Evolutionary conservation across 495 filamentous ascomycete genomes (phyloP).

Genomic region (Xylona heveae): DNA sequence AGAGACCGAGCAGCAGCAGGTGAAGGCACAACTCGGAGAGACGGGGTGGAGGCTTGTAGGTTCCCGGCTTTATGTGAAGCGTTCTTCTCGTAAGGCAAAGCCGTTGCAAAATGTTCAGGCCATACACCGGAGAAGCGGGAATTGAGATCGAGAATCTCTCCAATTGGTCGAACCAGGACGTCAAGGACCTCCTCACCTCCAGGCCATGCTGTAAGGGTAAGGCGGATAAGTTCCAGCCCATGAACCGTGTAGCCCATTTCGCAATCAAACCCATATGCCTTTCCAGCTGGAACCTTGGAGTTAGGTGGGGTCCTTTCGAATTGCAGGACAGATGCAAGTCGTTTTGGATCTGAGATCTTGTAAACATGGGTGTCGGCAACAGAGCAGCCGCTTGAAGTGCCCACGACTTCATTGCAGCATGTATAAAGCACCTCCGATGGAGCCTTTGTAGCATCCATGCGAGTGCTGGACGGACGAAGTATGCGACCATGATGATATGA

Average conservation of each 20-base stretch:
- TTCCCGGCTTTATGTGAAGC: constrained; percentile 3
- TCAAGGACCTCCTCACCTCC: constrained; percentile 53
- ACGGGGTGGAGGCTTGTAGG: constrained; percentile 5
- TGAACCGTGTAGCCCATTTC: constrained; percentile 90
- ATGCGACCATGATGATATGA: constrained; percentile 52
- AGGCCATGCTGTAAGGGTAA: constrained; percentile 80
- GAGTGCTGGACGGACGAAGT: constrained; percentile 26
- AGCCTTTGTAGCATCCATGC: constrained; percentile 23
- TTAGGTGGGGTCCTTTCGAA: constrained; percentile 54
- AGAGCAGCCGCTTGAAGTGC: constrained; percentile 51
- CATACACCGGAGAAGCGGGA: constrained; percentile 72
- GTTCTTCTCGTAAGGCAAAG: constrained; percentile 31
- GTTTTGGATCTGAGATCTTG: constrained; percentile 54
- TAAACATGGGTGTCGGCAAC: constrained; percentile 59
- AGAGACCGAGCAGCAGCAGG: constrained; percentile 50
- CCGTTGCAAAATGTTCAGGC: constrained; percentile 48
- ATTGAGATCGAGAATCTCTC: constrained; percentile 76
- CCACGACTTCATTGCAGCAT: constrained; percentile 58
- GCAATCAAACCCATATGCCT: constrained; percentile 64
- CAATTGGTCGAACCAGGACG: constrained; percentile 64
- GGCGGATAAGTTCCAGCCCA: constrained; percentile 70
- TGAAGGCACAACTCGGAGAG: constrained; percentile 45
- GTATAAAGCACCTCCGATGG: constrained; percentile 36
- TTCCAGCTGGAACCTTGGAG: constrained; percentile 2
- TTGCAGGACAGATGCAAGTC: constrained; percentile 55